Evolutionary conservation across 1,139 yeast species (phyloP).

Genomic region (Geotrichum bryndzae): DNA sequence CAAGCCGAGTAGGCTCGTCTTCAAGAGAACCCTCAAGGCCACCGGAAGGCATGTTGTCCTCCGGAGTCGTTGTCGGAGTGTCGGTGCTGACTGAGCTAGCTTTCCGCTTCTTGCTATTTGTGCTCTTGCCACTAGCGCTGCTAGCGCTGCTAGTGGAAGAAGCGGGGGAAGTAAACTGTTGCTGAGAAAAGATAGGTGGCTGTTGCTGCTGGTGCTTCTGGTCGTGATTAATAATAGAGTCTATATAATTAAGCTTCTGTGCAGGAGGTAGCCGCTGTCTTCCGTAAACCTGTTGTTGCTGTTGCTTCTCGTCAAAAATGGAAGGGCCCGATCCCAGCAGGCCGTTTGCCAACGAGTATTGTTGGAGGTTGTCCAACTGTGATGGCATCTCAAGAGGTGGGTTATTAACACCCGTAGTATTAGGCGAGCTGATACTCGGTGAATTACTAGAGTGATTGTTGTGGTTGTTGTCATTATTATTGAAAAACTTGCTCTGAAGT

Average conservation of each 20-base stretch:
- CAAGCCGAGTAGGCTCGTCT: background rate
- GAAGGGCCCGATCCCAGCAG: constrained; percentile 7
- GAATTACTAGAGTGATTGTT: background rate
- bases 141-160: constrained; percentile 11
- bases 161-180: background rate
- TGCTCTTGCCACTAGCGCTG: constrained; percentile 2
- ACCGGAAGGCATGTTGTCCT: background rate
- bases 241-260: background rate
- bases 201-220: background rate
- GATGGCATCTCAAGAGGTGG: background rate
- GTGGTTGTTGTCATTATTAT: background rate
- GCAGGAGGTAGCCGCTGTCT: background rate
- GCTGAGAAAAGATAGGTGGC: background rate
- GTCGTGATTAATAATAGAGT: constrained; percentile 12
- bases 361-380: constrained; percentile 11
- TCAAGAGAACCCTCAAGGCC: background rate
- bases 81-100: background rate
- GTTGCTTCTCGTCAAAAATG: background rate
- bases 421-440: background rate
- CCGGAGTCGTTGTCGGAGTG: background rate
- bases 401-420: background rate
- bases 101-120: constrained; percentile 4
- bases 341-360: constrained; percentile 14
- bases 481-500: constrained; percentile 25
- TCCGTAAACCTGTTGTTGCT: background rate